Percentiles rank a stretch among this genome's conserved stretches.
These are phyloP conservation scores for Pleurotus platypus DNA, from an alignment of 768 basidiomycete genomes.

Conservation along the genomic window DNA sequence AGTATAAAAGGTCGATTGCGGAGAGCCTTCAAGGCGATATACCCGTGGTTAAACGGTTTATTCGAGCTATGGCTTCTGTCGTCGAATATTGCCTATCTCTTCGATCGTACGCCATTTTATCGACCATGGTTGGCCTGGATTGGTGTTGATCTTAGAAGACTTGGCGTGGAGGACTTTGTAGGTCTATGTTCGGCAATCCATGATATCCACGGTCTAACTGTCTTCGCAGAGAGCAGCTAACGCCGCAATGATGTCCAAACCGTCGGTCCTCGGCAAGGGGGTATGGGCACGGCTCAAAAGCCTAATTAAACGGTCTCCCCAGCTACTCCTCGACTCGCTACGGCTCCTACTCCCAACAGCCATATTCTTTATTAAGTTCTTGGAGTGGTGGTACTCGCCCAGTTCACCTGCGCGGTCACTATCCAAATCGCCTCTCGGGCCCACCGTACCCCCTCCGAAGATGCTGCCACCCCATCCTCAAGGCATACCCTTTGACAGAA, in stretches of 20 bases:
- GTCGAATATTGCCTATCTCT: conserved; percentile 88
- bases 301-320: conserved; percentile 51
- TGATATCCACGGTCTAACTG: conserved; percentile 9
- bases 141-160: conserved; percentile 76
- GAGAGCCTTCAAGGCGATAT: conserved; percentile 63
- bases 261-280: conserved; percentile 22
- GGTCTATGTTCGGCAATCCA: conserved; percentile 19
- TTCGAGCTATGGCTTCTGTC: conserved; percentile 82
- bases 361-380: conserved; percentile 93
- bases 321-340: conserved; percentile 70
- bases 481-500: conserved; percentile 59
- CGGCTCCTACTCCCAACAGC: conserved; percentile 78
- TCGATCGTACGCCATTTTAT: conserved; percentile 81
- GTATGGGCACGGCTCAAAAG: conserved; percentile 40
- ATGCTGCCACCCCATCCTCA: conserved; percentile 73
- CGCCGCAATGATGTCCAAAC: conserved; percentile 22
- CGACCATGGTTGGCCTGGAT: conserved; percentile 91
- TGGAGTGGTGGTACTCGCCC: conserved; percentile 99
- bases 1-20: conserved; percentile 51
- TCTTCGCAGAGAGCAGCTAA: conserved; percentile 36
- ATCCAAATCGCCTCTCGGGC: conserved; percentile 58
- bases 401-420: conserved; percentile 80
- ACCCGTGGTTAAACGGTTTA: conserved; percentile 77
- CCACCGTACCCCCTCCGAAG: conserved; percentile 72
- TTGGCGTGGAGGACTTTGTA: conserved; percentile 78